Percentiles rank a stretch among this genome's conserved stretches.
These are phyloP conservation scores for Sonneratia alba DNA, from an alignment of 345 rosid species.

Conservation along the genomic window DNA sequence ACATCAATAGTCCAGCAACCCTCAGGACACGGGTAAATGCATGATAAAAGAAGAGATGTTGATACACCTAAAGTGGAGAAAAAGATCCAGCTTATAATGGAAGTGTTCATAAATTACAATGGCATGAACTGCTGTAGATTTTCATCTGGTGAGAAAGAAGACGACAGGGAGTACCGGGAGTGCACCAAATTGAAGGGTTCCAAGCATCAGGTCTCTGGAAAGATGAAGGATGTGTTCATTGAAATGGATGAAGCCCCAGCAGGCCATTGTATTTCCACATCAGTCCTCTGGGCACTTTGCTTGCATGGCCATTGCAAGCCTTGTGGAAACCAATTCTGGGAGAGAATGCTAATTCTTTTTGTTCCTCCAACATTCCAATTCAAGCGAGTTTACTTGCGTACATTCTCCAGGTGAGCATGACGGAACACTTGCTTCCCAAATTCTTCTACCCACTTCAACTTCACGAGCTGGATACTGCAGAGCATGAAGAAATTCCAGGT, in stretches of 20 bases:
- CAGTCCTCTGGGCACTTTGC: conserved; percentile 38
- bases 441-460: conserved; percentile 26
- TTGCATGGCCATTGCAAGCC: conserved; percentile 36
- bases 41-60: background rate
- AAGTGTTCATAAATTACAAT: background rate
- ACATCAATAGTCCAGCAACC: conserved; percentile 29
- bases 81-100: background rate
- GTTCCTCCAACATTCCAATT: conserved; percentile 17
- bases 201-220: conserved; percentile 26
- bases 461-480: conserved; percentile 51
- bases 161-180: conserved; percentile 27
- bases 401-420: conserved; percentile 20
- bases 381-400: conserved; percentile 21
- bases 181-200: conserved; percentile 18
- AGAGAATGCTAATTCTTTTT: conserved; percentile 22
- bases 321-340: conserved; percentile 34
- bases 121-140: background rate
- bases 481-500: conserved; percentile 45
- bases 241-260: conserved; percentile 23
- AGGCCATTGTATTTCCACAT: conserved; percentile 14
- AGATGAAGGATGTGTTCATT: conserved; percentile 25
- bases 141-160: conserved; percentile 24
- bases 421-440: conserved; percentile 30
- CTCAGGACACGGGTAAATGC: conserved; percentile 25
- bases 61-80: too few species aligned